Evolutionary conservation across 208 protist species (phyloP).

Genomic region (Crithidia bombi): DNA sequence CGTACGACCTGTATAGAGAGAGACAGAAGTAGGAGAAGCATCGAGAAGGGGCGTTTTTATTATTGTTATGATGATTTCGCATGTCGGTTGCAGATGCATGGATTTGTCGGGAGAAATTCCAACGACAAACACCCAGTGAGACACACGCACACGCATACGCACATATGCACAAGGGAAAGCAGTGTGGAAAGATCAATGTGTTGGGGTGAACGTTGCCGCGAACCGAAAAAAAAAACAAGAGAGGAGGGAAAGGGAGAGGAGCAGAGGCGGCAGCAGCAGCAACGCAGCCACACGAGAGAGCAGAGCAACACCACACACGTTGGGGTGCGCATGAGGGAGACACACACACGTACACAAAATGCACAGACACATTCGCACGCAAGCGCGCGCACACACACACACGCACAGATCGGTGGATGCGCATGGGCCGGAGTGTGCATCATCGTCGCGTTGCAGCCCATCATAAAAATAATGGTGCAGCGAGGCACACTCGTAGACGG

Average conservation of each 20-base stretch:
- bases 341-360: not conserved
- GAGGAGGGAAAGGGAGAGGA: conserved; percentile 15
- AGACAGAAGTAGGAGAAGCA: conserved; percentile 11
- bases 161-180: not conserved
- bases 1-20: conserved; percentile 70
- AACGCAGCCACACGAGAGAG: not conserved
- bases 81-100: too few relatives aligned
- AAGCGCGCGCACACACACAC: not conserved
- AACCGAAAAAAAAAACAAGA: not conserved
- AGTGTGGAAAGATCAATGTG: too few relatives aligned
- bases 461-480: too few relatives aligned
- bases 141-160: conserved; percentile 9
- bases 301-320: not conserved
- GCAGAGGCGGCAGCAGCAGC: conserved; percentile 1
- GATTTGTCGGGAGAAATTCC: conserved; percentile 13
- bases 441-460: too few relatives aligned
- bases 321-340: conserved; percentile 7
- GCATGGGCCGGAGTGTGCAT: too few relatives aligned
- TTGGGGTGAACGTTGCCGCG: not conserved
- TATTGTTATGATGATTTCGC: not conserved
- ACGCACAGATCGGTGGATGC: not conserved
- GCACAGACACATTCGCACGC: not conserved
- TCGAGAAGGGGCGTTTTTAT: not conserved
- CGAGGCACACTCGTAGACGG: too few relatives aligned
- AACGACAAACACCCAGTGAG: conserved; percentile 5